These are phyloP conservation scores for Aspergillus ruber DNA, from an alignment of 2,329 filamentous ascomycete genomes.

Conservation along the genomic window DNA sequence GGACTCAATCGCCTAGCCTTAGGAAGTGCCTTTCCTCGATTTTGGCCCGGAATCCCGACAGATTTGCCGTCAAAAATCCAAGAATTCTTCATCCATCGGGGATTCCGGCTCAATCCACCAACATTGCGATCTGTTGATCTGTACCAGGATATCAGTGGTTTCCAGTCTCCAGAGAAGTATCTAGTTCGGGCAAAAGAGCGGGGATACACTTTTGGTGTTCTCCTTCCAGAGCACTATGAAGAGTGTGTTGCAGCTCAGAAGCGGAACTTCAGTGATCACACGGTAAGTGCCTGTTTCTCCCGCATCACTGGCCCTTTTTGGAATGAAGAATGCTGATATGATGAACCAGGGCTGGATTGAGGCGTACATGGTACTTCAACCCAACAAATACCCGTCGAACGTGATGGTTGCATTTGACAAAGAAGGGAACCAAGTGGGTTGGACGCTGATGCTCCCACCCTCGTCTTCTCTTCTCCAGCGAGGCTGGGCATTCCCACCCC, in stretches of 20 bases:
- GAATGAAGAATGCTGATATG: neutral
- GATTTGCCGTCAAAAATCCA: conserved; percentile 30
- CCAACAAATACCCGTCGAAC: conserved; percentile 30
- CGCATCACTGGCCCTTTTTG: neutral
- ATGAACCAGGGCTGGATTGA: conserved; percentile 35
- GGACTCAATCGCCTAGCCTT: conserved; percentile 19
- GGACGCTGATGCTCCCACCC: conserved; percentile 40
- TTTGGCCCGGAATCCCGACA: conserved; percentile 41
- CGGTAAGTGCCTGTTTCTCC: neutral
- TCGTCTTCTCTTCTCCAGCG: conserved; percentile 22
- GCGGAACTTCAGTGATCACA: conserved; percentile 29
- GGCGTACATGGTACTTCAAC: conserved; percentile 32
- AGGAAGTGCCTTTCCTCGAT: conserved; percentile 35
- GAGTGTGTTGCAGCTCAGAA: conserved; percentile 35
- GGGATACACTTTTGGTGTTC: conserved; percentile 32
- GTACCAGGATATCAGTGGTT: conserved; percentile 33
- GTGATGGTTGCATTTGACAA: conserved; percentile 39
- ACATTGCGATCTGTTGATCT: conserved; percentile 31
- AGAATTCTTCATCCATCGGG: conserved; percentile 39
- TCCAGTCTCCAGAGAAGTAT: conserved; percentile 30
- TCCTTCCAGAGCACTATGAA: conserved; percentile 30
- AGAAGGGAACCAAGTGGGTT: conserved; percentile 35
- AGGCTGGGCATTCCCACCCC: conserved; percentile 36
- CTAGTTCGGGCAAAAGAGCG: conserved; percentile 28
- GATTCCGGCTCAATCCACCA: conserved; percentile 25